phyloP scores from a whole-genome alignment of 441 rosid species.

The Aleurites moluccanus region DNA sequence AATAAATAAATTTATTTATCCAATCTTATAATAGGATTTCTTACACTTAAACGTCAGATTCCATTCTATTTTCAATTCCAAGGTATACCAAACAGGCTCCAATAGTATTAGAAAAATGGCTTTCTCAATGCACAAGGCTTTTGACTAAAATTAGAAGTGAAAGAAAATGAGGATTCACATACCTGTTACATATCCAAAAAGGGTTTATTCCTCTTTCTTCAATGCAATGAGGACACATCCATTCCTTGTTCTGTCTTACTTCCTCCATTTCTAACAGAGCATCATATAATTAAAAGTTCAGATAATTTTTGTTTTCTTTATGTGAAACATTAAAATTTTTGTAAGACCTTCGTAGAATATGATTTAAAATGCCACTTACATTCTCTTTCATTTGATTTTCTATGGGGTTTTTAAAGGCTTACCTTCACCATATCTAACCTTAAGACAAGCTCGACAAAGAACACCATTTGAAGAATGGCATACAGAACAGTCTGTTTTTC shows the following conservation, averaged over 20 bases:
- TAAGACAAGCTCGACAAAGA: conserved; percentile 44
- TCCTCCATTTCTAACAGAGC: conserved; percentile 37
- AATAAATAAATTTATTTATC: no score
- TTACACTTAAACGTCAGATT: no score
- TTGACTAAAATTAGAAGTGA: background rate
- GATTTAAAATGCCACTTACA: background rate
- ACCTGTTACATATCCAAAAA: conserved; percentile 50
- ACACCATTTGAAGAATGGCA: conserved; percentile 45
- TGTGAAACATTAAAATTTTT: background rate
- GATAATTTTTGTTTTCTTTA: background rate
- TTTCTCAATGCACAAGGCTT: no score
- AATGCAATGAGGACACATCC: conserved; percentile 54
- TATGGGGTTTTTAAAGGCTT: background rate
- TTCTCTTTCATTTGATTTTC: background rate
- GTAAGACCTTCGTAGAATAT: background rate
- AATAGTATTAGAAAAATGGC: no score
- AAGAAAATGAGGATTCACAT: background rate
- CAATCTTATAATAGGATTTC: no score
- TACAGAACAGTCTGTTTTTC: conserved; percentile 47
- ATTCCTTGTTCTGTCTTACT: conserved; percentile 38
- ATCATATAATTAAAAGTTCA: background rate
- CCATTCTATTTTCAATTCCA: no score
- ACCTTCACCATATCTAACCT: conserved; percentile 52
- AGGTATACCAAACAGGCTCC: no score
- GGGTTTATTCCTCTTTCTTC: conserved; percentile 45